Evolutionary conservation across 805 yeast genomes (phyloP).

Genomic region (Phaffomyces antillensis): DNA sequence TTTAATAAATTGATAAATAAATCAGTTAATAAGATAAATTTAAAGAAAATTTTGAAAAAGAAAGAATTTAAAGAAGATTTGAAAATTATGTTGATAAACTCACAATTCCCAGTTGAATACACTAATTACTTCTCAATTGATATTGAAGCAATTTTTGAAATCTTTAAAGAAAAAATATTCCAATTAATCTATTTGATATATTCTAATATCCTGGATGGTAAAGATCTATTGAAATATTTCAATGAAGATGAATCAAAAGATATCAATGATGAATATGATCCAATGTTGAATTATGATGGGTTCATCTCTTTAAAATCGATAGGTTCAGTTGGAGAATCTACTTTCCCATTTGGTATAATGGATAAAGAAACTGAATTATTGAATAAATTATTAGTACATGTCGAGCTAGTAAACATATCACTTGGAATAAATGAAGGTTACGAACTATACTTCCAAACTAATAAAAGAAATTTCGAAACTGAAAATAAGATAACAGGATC

Average conservation of each 20-base stretch:
- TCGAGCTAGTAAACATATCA: constrained; percentile 17
- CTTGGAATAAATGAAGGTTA: constrained; percentile 23
- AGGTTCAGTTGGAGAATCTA: constrained; percentile 18
- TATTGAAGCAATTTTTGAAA: constrained; percentile 12
- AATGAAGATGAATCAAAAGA: constrained; percentile 7
- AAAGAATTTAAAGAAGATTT: no score
- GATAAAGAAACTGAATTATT: constrained; percentile 15
- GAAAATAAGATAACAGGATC: constrained; percentile 11
- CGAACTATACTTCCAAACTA: constrained; percentile 17
- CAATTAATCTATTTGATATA: no score
- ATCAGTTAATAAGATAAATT: not conserved
- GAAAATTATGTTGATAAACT: no score
- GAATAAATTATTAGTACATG: constrained; percentile 19
- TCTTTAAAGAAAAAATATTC: constrained; percentile 4
- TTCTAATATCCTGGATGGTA: not conserved
- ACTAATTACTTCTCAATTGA: constrained; percentile 9
- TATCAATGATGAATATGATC: constrained; percentile 10
- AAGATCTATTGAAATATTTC: constrained; percentile 9
- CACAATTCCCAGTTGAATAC: constrained; percentile 7
- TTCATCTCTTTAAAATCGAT: constrained; percentile 17
- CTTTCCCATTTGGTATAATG: constrained; percentile 18
- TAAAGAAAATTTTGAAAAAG: not conserved
- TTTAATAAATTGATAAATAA: constrained; percentile 9
- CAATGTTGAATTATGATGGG: constrained; percentile 6
- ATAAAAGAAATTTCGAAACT: constrained; percentile 8